phyloP scores from a whole-genome alignment of 2,329 filamentous ascomycete genomes.

The Dryadomyces quercivorus region DNA sequence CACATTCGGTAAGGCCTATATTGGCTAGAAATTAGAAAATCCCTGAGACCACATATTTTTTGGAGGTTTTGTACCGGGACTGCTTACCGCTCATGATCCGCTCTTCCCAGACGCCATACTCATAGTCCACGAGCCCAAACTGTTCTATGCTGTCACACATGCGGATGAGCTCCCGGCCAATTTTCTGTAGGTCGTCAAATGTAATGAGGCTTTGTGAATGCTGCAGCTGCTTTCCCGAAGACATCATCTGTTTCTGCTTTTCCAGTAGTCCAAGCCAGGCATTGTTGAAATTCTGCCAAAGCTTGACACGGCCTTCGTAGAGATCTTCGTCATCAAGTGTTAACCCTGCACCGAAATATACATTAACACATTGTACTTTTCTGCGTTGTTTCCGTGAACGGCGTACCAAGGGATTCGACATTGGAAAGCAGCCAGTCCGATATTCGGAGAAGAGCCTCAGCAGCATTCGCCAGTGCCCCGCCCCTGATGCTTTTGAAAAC shows the following conservation, averaged over 20 bases:
- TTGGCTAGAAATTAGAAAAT: not conserved
- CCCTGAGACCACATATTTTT: no score
- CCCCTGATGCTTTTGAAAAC: constrained; percentile 61
- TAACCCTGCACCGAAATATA: constrained; percentile 45
- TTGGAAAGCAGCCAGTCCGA: constrained; percentile 45
- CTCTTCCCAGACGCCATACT: constrained; percentile 94
- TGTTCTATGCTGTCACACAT: constrained; percentile 80
- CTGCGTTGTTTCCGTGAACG: no score
- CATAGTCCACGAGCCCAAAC: constrained; percentile 91
- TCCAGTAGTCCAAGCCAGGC: constrained; percentile 80
- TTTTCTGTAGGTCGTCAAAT: constrained; percentile 56
- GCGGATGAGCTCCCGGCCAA: constrained; percentile 71
- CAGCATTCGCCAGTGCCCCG: constrained; percentile 35
- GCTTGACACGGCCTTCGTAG: constrained; percentile 62
- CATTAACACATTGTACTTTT: not conserved
- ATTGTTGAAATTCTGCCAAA: constrained; percentile 93
- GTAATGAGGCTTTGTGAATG: constrained; percentile 53
- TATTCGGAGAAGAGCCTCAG: constrained; percentile 38
- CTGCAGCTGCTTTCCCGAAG: constrained; percentile 43
- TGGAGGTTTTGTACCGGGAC: no score
- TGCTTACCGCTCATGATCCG: constrained; percentile 69
- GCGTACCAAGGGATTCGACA: constrained; percentile 42
- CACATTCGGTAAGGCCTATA: constrained; percentile 1
- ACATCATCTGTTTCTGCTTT: constrained; percentile 67
- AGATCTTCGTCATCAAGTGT: constrained; percentile 69